These are phyloP conservation scores for Verbena officinalis DNA, from an alignment of 257 asterid species.

Conservation along the genomic window DNA sequence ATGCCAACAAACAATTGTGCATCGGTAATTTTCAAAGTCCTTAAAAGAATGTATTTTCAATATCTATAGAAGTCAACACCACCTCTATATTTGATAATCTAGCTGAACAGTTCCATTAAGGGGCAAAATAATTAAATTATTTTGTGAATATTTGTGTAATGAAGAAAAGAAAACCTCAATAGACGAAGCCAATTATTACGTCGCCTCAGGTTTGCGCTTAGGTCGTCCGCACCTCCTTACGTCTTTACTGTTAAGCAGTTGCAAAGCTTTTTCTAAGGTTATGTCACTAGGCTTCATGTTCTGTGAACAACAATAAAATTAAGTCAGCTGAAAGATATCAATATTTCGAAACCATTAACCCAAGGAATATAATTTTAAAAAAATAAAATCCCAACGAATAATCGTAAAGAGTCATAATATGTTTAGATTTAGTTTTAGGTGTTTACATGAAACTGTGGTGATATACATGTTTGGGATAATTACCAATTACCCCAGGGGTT, in stretches of 20 bases:
- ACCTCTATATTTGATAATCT: too few species aligned
- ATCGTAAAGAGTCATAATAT: too few species aligned
- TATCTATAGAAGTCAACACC: neutral
- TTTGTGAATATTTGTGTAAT: neutral
- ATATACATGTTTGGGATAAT: too few species aligned
- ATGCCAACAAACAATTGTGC: constrained; percentile 21
- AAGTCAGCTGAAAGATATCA: constrained; percentile 11
- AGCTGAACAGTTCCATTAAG: too few species aligned
- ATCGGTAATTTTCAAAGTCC: neutral
- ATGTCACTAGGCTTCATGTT: constrained; percentile 59
- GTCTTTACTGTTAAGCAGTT: constrained; percentile 58
- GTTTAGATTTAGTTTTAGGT: too few species aligned
- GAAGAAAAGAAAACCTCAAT: neutral
- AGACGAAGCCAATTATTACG: neutral
- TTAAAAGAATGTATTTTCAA: constrained; percentile 6
- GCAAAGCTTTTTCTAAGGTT: constrained; percentile 67
- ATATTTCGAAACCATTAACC: neutral
- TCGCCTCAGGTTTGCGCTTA: constrained; percentile 38
- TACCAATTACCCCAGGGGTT: too few species aligned
- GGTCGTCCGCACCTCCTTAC: constrained; percentile 76
- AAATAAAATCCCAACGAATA: too few species aligned
- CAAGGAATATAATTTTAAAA: too few species aligned
- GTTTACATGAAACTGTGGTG: neutral
- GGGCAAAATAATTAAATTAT: too few species aligned
- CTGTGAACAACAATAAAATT: constrained; percentile 36